Conservation (phyloP, 2,329 filamentous ascomycete species). For the Hymenotorrendiella dingleyae region DNA sequence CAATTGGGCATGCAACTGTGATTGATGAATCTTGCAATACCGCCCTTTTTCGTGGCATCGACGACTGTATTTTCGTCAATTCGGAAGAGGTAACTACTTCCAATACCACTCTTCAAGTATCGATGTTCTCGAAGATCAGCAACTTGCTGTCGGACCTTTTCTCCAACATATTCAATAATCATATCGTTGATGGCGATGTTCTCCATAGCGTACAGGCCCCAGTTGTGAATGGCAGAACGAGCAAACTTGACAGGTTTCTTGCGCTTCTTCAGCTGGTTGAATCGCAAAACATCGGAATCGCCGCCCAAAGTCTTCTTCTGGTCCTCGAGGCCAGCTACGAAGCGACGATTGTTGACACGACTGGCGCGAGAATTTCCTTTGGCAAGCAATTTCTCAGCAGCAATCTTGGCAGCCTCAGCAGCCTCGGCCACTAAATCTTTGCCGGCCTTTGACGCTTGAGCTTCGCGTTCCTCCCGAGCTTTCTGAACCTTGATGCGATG, state of each 20-base stretch:
- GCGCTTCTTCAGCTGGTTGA: conserved; percentile 98
- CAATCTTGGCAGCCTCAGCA: conserved; percentile 65
- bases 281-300: conserved; percentile 87
- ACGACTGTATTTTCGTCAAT: conserved; percentile 98
- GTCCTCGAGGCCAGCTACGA: conserved; percentile 90
- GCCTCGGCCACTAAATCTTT: conserved; percentile 62
- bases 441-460: conserved; percentile 60
- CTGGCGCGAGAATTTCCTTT: conserved; percentile 91
- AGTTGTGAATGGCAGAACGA: conserved; percentile 95
- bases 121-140: conserved; percentile 90
- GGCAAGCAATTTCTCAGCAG: conserved; percentile 72
- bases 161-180: conserved; percentile 99
- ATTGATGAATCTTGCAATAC: conserved; percentile 97
- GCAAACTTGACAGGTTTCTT: conserved; percentile 99
- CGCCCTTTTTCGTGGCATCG: conserved; percentile 96
- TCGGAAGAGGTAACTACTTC: conserved; percentile 94
- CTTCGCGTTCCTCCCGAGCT: conserved; percentile 84
- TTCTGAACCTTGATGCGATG: conserved; percentile 96
- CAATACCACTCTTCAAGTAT: conserved; percentile 94
- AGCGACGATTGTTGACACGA: conserved; percentile 89
- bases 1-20: conserved; percentile 98
- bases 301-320: conserved; percentile 81
- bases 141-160: conserved; percentile 94
- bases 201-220: conserved; percentile 96
- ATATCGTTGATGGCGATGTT: conserved; percentile 97